Base-by-base conservation (phyloP, 192 early-diverging fungal species). In the Paraglomus brasilianum region DNA sequence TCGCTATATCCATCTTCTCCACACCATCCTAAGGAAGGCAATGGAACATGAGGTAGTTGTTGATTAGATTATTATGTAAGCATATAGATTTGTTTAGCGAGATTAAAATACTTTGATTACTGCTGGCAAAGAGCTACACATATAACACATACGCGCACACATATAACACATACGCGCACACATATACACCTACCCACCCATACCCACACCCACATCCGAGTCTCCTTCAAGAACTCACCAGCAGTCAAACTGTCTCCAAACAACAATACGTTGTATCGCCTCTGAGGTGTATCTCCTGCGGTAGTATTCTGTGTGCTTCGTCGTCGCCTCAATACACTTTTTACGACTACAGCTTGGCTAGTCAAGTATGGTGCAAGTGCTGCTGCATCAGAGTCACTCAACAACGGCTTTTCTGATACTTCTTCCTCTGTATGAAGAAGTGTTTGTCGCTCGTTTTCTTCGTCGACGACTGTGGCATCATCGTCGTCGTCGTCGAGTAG, bases 231-330 rank as follows among this genome's bases (percentile, higher is more conserved):
- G n/a, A 42, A 44, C 50, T 42, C 44, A 67, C 66, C 66, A 43
- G 66, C 66, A 53, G 66, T 67, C 55, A 67, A 53, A 67, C 50
- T 67, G 21, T 67, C 66, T 2, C 66, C 66, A 24, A 67, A 67
- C n/a, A 67, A 22, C 15, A 67, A 43, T 8, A 67, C 19, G 15
- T 67, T 67, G 41, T 67, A 67, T 44, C 66, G 51, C 46, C 66
- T 67, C 30, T 51, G 41, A 30, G 66, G 66, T 13, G 8, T 13
- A 14, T 52, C 9, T 10, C 9, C 53, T 24, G 5, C 17, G n/a
- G 36, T 50, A 8, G 36, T 38, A 9, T 40, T n/a, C 5, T 44
- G 50, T 10, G 55, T 41, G 4, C 50, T 45, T 43, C 66, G 38
- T 15, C 36, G n/a, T 44, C 46, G 41, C 13, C 66, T 51, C 30